phyloP scores from a whole-genome alignment of 2,329 filamentous ascomycete species.

The Sporothrix protearum region DNA sequence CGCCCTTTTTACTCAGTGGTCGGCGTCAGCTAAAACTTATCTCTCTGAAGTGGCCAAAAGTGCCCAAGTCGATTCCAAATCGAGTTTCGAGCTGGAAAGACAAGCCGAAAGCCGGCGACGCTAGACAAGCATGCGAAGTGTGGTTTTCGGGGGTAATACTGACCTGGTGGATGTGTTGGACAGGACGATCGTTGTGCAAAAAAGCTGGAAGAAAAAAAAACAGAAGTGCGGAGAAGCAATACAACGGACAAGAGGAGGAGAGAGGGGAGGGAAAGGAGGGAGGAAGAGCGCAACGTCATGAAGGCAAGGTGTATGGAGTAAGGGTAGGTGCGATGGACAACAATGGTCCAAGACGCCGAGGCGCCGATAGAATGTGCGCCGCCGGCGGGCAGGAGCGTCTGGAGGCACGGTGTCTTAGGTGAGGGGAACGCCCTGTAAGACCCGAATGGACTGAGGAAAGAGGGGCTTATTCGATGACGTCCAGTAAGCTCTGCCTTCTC shows the following conservation, averaged over 20 bases:
- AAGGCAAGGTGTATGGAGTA: background rate
- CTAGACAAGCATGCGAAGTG: background rate
- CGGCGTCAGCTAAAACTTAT: constrained; percentile 18
- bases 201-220: background rate
- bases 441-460: background rate
- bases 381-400: constrained; percentile 3
- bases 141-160: background rate
- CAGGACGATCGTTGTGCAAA: background rate
- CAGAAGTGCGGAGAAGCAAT: background rate
- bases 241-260: background rate
- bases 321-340: background rate
- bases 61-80: background rate
- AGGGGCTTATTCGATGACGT: constrained; percentile 21
- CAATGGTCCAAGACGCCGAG: background rate
- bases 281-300: background rate
- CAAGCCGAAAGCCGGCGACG: constrained; percentile 21
- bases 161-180: background rate
- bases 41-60: constrained; percentile 1
- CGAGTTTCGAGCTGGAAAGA: background rate
- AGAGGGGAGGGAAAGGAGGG: background rate
- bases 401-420: background rate
- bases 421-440: constrained; percentile 1
- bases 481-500: background rate
- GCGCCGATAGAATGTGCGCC: constrained; percentile 2
- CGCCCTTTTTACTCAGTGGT: background rate